phyloP scores from a whole-genome alignment of 768 basidiomycete species.

The Hygrophoropsis aurantiaca region DNA sequence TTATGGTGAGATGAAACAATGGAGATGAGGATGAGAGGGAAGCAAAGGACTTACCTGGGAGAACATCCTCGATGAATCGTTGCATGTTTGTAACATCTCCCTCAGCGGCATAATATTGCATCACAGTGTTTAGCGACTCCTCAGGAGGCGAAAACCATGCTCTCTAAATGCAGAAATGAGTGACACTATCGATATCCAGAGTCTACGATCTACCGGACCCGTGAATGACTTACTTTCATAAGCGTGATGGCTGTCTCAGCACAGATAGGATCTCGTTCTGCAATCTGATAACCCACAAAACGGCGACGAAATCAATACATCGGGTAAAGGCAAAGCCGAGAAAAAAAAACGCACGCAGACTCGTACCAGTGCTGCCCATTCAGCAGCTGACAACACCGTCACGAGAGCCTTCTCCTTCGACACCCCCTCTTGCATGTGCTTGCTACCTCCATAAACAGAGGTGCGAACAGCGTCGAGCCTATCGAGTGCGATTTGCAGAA shows the following conservation, averaged over 20 bases:
- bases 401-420: constrained; percentile 34
- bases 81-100: constrained; percentile 51
- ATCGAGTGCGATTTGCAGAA: constrained; percentile 34
- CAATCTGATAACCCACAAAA: constrained; percentile 44
- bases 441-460: constrained; percentile 4
- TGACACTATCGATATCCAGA: not conserved
- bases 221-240: constrained; percentile 43
- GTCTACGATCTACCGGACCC: constrained; percentile 1
- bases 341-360: constrained; percentile 39
- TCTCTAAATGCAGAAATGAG: constrained; percentile 31
- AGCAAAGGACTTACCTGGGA: constrained; percentile 38
- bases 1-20: not conserved
- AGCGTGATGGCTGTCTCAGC: constrained; percentile 53
- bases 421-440: not conserved
- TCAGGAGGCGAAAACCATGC: constrained; percentile 42
- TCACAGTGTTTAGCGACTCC: constrained; percentile 42
- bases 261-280: constrained; percentile 43
- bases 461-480: constrained; percentile 19
- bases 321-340: not conserved
- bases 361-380: constrained; percentile 58
- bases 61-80: constrained; percentile 38
- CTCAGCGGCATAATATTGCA: constrained; percentile 47
- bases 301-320: too few relatives aligned
- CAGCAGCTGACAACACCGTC: constrained; percentile 45
- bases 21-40: not conserved